Evolutionary conservation across 106 monocot genomes (phyloP).

Genomic region (Narthecium ossifragum): DNA sequence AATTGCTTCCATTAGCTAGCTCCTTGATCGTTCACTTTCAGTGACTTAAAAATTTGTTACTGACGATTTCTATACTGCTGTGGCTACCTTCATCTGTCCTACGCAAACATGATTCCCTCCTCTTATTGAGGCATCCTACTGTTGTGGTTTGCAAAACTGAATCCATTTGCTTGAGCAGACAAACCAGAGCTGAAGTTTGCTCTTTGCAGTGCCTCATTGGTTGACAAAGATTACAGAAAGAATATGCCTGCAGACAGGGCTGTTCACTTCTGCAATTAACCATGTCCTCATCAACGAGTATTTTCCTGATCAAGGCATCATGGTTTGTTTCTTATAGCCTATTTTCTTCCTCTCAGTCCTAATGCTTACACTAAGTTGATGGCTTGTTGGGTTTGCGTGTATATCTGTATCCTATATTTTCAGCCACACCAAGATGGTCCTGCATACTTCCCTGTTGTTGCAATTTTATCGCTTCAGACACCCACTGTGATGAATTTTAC

Average conservation of each 20-base stretch:
- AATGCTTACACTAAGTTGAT: not conserved
- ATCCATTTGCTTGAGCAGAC: not conserved
- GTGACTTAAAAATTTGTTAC: not conserved
- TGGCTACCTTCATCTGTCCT: too few species aligned
- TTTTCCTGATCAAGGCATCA: conserved; percentile 88
- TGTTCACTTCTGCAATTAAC: conserved; percentile 89
- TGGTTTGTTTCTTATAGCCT: conserved; percentile 44
- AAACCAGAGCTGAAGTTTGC: not conserved
- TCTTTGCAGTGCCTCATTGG: conserved; percentile 86
- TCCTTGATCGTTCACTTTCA: too few species aligned
- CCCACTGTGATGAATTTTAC: conserved; percentile 76
- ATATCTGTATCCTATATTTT: not conserved
- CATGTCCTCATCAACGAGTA: conserved; percentile 99
- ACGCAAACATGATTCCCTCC: not conserved
- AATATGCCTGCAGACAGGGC: conserved; percentile 49
- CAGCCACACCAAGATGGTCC: conserved; percentile 99
- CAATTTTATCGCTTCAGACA: conserved; percentile 81
- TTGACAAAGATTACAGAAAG: conserved; percentile 57
- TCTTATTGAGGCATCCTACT: not conserved
- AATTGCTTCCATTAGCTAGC: too few species aligned
- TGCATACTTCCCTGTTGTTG: conserved; percentile 90
- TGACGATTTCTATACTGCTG: too few species aligned
- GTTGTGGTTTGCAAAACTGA: not conserved
- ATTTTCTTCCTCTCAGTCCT: not conserved
- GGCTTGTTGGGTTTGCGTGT: not conserved